Percentiles rank a stretch among this genome's conserved stretches.
Evolutionary conservation across 192 early-diverging fungal genomes (phyloP).

Genomic region (Dissophora ornata): DNA sequence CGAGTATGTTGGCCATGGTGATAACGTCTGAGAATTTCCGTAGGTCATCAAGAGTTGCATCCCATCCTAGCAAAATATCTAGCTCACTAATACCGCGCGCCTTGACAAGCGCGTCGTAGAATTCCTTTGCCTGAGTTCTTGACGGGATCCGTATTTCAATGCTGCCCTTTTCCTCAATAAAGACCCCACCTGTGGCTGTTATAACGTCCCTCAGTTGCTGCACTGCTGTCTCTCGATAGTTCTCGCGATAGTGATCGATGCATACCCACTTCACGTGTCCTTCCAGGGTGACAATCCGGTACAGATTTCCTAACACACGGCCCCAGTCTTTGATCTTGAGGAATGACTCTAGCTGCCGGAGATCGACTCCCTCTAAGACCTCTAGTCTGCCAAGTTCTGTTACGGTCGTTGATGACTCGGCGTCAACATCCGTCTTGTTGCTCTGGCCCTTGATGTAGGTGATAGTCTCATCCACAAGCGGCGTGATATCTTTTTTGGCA

Average conservation of each 20-base stretch:
- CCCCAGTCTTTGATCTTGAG: conserved; percentile 1
- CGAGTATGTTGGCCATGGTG: not conserved
- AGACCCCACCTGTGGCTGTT: not conserved
- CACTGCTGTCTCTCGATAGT: conserved; percentile 3
- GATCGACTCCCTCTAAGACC: conserved; percentile 2
- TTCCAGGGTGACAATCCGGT: not conserved
- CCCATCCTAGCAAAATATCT: not conserved
- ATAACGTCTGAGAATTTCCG: not conserved
- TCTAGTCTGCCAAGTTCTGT: not conserved
- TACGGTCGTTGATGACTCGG: not conserved
- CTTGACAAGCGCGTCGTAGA: conserved; percentile 1
- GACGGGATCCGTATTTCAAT: not conserved
- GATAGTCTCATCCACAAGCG: not conserved
- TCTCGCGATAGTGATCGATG: conserved; percentile 14
- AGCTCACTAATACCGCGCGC: not conserved
- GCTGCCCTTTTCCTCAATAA: not conserved
- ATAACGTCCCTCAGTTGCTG: not conserved
- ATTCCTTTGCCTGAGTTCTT: conserved; percentile 1
- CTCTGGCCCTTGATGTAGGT: not conserved
- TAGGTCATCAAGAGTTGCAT: conserved; percentile 1
- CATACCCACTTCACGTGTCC: conserved; percentile 13
- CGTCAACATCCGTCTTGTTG: not conserved
- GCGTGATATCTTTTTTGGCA: not conserved
- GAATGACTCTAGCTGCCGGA: conserved; percentile 3
- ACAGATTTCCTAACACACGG: not conserved